Base-by-base conservation (phyloP, 306 rosid genomes). In the Cucurbita pepo region DNA sequence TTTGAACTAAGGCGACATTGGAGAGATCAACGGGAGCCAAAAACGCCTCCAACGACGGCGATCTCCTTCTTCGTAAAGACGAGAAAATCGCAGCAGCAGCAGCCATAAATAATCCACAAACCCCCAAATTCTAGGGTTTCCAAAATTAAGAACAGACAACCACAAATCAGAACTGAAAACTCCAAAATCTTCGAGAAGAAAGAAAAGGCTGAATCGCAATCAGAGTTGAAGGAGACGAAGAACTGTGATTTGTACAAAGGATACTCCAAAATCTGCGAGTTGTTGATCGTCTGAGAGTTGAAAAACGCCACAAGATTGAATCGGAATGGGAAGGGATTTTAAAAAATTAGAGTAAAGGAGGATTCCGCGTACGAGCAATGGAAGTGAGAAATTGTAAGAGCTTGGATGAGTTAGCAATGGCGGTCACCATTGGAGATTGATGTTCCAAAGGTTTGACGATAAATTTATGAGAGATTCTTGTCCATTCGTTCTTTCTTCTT, bases 51-150 rank as follows among this genome's bases (percentile, higher is more conserved):
- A 87, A 34, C 8, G 97, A 87, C 51, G 98, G 98, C 77, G 98
- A 93, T 81, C 97, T 88, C 63, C 94, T 80, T 79, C 98, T 82
- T 79, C 98, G 83, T 51, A 90, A 16, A n/a, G 96, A 90, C 37
- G 96, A 86, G 65, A 86, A 93, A 67, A 93, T 87, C 58, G 97
- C 94, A 65, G 94, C 97, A 65, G 94, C 97, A 16, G 91, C 86
- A 57, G 96, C 96, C 98, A 92, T 92, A 34, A 50, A 63, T 15
- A 48, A 53, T 12, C 8, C 22, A 60, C 12, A 21, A 60, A 60
- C 21, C 21, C 41, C 6, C 6, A 60, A 60, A 60, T 36, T 44
- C 15, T 30, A 65, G 71, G 71, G 71, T 65, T 65, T 21, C 50
- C 9, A 18, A 18, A 64, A 18, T 5, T 3, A 56, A 56, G 36